Evolutionary conservation across 2,329 filamentous ascomycete species (phyloP), one percentile per base, ranked within the genome.

Genomic region (Monilinia polystroma): DNA sequence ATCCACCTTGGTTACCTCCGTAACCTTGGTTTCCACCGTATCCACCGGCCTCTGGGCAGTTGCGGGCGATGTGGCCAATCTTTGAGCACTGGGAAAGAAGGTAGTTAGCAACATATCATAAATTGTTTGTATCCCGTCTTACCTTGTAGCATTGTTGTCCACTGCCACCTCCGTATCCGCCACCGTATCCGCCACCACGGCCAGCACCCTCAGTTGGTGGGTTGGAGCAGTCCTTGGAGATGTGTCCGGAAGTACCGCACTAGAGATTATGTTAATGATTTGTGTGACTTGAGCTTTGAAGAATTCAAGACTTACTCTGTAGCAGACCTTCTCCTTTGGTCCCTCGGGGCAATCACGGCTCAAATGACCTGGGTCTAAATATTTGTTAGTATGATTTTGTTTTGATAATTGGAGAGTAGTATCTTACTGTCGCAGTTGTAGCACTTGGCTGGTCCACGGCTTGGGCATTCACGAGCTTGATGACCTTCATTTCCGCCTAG

Each of bases 61-160:
- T 93, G 75, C 91, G 92, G 74, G 95, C 94, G 79, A 98, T 97
- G 85, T 98, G 95, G 69, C 95, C 95, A 73, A 93, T 85, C 84
- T 97, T 91, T 71, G 93, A 93, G 82, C 95, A 99, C 90, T 88
- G 29, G 11, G 63, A 51, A 18, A 26, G 8, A n/a, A 60, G 3
- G 20, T 52, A 29, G 59, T 71, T 20, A 73, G 63, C 5, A 52
- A 47, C 14, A 29, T 18, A 32, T 49, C 41, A 57, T 29, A 7
- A 1, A 43, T 41, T 53, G 14, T 11, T 3, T 16, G 49, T 29
- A 41, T 35, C 26, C 11, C 11, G 52, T 23, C 54, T 52, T 71
- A 76, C 75, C 74, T 97, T 97, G 88, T 97, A 97, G 88, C 93
- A 97, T 82, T 96, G 90, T 90, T 84, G 74, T 66, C 70, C 72